A percentile compares a stretch with the other conserved stretches of the same genome.
phyloP scores from a whole-genome alignment of 306 rosid species.

The Rosa rugosa region DNA sequence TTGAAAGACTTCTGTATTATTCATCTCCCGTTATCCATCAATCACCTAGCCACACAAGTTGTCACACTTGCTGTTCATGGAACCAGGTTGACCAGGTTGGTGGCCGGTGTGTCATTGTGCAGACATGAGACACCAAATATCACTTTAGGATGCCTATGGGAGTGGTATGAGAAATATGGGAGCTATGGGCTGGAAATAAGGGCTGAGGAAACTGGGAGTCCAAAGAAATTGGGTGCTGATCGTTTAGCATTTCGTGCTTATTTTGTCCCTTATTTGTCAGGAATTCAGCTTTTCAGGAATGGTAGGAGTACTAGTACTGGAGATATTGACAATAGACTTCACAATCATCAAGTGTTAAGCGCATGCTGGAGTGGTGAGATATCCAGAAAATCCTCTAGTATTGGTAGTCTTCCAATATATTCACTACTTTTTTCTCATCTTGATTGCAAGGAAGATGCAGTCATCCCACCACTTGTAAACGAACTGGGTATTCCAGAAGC shows the following conservation, averaged over 20 bases:
- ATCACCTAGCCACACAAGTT: conserved; percentile 30
- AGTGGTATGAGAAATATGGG: conserved; percentile 85
- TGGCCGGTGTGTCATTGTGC: conserved; percentile 44
- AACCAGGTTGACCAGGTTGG: conserved; percentile 37
- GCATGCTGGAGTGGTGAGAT: conserved; percentile 23
- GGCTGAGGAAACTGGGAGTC: conserved; percentile 46
- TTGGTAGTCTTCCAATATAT: conserved; percentile 40
- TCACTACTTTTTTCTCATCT: conserved; percentile 47
- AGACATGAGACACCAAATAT: conserved; percentile 57
- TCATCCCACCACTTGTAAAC: conserved; percentile 23
- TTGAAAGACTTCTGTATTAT: conserved; percentile 64
- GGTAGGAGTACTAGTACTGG: conserved; percentile 10
- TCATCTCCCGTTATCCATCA: conserved; percentile 63
- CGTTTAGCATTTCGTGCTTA: conserved; percentile 57
- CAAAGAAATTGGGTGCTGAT: conserved; percentile 40
- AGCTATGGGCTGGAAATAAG: conserved; percentile 81
- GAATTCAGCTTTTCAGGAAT: conserved; percentile 69
- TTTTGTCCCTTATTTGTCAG: conserved; percentile 86
- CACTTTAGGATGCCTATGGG: conserved; percentile 69
- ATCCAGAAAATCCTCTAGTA: conserved; percentile 36
- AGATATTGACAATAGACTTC: conserved; percentile 18
- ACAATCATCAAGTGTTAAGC: conserved; percentile 31
- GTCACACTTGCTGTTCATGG: conserved; percentile 43
- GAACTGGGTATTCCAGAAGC: conserved; percentile 27
- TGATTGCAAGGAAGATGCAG: conserved; percentile 26